A percentile compares a stretch with the other conserved stretches of the same genome.
Conservation (phyloP, 345 rosid species). For the Populus simonii region DNA sequence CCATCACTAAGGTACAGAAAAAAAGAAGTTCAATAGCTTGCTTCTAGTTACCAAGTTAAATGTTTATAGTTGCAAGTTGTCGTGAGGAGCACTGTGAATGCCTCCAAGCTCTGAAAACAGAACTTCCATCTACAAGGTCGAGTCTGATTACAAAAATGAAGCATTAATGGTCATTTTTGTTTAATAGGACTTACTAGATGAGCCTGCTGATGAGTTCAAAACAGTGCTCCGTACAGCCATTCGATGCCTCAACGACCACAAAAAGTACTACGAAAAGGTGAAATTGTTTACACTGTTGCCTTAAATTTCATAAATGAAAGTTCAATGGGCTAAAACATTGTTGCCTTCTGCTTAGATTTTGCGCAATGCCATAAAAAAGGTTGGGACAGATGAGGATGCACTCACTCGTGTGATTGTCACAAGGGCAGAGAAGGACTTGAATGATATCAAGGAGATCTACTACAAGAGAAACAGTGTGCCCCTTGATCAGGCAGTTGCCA, state of each 20-base stretch:
- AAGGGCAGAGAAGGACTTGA: slow-evolving; percentile 61
- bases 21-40: background rate
- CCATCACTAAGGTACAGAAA: slow-evolving; percentile 47
- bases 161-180: background rate
- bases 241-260: slow-evolving; percentile 21
- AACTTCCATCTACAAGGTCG: too few relatives aligned
- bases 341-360: slow-evolving; percentile 27
- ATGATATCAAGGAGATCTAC: slow-evolving; percentile 50
- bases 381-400: slow-evolving; percentile 49
- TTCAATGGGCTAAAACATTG: background rate
- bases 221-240: slow-evolving; percentile 18
- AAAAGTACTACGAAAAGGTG: slow-evolving; percentile 28
- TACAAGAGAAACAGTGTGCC: slow-evolving; percentile 52
- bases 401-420: slow-evolving; percentile 46
- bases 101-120: too few relatives aligned
- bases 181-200: slow-evolving; percentile 10
- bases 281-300: background rate
- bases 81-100: too few relatives aligned
- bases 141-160: too few relatives aligned
- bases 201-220: slow-evolving; percentile 22
- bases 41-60: background rate
- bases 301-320: background rate
- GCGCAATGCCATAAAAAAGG: slow-evolving; percentile 34
- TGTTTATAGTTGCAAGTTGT: background rate
- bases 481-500: slow-evolving; percentile 50